Evolutionary conservation across 768 basidiomycete species (phyloP).

Genomic region (Suillus bovinus): DNA sequence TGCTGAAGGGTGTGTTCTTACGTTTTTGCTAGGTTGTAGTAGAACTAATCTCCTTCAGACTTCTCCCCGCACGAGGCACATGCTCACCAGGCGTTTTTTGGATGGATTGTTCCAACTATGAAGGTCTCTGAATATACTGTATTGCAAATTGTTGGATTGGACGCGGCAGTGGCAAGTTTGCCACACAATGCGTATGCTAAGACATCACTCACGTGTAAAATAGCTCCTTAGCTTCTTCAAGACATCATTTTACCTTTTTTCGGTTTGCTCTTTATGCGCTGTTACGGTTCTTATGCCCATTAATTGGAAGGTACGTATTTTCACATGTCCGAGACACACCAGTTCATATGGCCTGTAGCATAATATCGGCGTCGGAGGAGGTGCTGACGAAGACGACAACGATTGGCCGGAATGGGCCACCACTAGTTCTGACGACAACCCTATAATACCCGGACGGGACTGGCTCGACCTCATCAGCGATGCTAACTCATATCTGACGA

Average conservation of each 20-base stretch:
- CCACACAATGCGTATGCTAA: neutral
- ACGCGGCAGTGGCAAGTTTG: constrained; percentile 87
- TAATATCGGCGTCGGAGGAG: constrained; percentile 69
- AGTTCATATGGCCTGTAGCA: constrained; percentile 43
- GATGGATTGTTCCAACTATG: constrained; percentile 95
- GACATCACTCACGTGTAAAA: constrained; percentile 1
- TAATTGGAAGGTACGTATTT: constrained; percentile 76
- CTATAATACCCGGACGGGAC: constrained; percentile 42
- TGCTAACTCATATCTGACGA: constrained; percentile 83
- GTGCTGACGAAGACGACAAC: constrained; percentile 36
- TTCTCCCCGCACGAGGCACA: constrained; percentile 95
- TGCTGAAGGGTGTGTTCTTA: constrained; percentile 79
- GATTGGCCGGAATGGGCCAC: constrained; percentile 46
- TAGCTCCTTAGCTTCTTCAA: constrained; percentile 95
- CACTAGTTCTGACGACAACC: constrained; percentile 21
- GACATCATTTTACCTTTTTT: constrained; percentile 91
- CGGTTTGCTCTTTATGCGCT: constrained; percentile 81
- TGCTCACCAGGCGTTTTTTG: constrained; percentile 83
- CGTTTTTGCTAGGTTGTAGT: neutral
- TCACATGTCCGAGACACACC: neutral
- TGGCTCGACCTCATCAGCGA: constrained; percentile 92
- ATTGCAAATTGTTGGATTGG: constrained; percentile 93
- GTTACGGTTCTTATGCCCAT: constrained; percentile 89
- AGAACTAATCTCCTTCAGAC: constrained; percentile 44
- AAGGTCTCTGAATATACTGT: constrained; percentile 90